Evolutionary conservation across 768 basidiomycete species (phyloP).

Genomic region (Phaffia australis): DNA sequence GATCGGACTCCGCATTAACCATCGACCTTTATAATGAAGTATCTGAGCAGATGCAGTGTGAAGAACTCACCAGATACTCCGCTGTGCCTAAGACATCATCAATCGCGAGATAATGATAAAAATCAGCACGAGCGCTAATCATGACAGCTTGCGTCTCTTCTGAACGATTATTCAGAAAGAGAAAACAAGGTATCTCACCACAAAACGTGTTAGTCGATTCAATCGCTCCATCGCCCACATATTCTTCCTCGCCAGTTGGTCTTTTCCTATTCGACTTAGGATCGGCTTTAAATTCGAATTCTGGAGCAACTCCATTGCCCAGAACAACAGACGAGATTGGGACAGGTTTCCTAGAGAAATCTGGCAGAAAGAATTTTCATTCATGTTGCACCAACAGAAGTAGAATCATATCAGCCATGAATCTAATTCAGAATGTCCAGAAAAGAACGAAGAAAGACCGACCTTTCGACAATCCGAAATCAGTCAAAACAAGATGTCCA

Average conservation of each 20-base stretch:
- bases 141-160: background rate
- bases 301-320: no score
- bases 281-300: no score
- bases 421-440: background rate
- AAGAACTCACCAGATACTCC: constrained; percentile 53
- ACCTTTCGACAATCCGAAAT: constrained; percentile 55
- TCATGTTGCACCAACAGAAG: background rate
- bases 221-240: constrained; percentile 43
- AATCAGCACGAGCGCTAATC: background rate
- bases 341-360: constrained; percentile 8
- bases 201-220: constrained; percentile 77
- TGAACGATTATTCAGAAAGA: background rate
- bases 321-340: background rate
- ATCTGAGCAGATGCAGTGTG: background rate
- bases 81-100: constrained; percentile 58
- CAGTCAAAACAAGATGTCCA: constrained; percentile 93
- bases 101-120: background rate
- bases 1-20: background rate
- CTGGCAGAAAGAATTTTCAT: background rate
- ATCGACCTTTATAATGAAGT: background rate
- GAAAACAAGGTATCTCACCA: constrained; percentile 2
- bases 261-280: constrained; percentile 30
- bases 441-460: background rate
- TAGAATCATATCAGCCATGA: background rate
- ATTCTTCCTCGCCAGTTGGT: constrained; percentile 63